Conservation (phyloP, 2,329 filamentous ascomycete species). For the Colletotrichum paranaense region DNA sequence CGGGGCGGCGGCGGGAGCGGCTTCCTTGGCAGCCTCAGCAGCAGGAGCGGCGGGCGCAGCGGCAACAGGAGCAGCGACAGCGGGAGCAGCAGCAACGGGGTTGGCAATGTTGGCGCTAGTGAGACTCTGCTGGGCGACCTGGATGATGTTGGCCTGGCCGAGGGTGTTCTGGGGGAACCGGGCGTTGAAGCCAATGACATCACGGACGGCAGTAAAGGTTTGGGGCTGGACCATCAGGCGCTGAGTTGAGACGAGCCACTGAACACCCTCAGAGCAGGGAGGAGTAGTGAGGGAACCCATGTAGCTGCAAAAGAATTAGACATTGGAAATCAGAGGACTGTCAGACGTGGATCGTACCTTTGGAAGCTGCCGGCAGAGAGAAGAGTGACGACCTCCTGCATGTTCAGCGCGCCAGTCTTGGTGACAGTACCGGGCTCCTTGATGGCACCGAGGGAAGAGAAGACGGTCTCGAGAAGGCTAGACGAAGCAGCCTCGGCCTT, state of each 20-base stretch:
- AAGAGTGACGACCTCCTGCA: conserved; percentile 54
- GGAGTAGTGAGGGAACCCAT: conserved; percentile 61
- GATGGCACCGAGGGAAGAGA: conserved; percentile 54
- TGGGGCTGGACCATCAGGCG: conserved; percentile 50
- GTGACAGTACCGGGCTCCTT: conserved; percentile 53
- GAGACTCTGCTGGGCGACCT: conserved; percentile 30
- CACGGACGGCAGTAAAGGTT: conserved; percentile 52
- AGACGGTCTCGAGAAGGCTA: conserved; percentile 58
- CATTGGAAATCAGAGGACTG: neutral
- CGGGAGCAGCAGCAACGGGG: conserved; percentile 9
- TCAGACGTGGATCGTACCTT: conserved; percentile 40
- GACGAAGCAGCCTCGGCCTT: conserved; percentile 48
- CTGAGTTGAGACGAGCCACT: conserved; percentile 59
- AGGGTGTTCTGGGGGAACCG: conserved; percentile 57
- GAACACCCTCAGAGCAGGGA: conserved; percentile 59
- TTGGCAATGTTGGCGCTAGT: conserved; percentile 17
- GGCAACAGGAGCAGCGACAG: conserved; percentile 3
- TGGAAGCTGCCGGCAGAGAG: conserved; percentile 52
- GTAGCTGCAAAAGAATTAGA: conserved; percentile 45
- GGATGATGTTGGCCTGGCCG: conserved; percentile 51
- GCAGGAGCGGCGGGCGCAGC: neutral
- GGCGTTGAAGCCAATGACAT: conserved; percentile 60
- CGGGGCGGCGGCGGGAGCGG: neutral
- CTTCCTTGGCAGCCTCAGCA: neutral
- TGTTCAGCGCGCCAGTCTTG: conserved; percentile 53